Evolutionary conservation across 2,329 filamentous ascomycete genomes (phyloP).

Genomic region (Nigrospora oryzae): DNA sequence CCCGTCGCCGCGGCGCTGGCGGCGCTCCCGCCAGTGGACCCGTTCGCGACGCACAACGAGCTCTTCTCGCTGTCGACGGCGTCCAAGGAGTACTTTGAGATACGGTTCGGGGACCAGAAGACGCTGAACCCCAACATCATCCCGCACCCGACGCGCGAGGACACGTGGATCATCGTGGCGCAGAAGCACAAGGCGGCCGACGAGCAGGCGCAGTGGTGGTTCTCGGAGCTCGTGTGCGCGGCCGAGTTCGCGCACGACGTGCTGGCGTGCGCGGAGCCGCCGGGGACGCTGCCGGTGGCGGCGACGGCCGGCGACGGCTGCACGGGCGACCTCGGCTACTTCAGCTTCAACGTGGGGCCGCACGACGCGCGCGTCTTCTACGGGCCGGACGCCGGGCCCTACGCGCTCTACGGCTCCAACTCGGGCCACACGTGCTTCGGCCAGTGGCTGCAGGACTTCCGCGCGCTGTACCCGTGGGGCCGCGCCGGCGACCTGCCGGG

Average conservation of each 20-base stretch:
- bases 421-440: slow-evolving; percentile 47
- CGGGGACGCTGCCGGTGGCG: slow-evolving; percentile 34
- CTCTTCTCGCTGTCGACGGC: slow-evolving; percentile 37
- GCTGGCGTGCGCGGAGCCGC: slow-evolving; percentile 31
- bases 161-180: slow-evolving; percentile 43
- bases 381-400: slow-evolving; percentile 39
- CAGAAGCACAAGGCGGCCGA: slow-evolving; percentile 27
- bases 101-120: slow-evolving; percentile 32
- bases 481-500: slow-evolving; percentile 11
- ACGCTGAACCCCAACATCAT: slow-evolving; percentile 49
- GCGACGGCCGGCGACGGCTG: slow-evolving; percentile 33
- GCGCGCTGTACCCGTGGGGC: slow-evolving; percentile 35
- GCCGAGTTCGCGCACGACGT: slow-evolving; percentile 32
- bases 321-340: slow-evolving; percentile 29
- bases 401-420: slow-evolving; percentile 47
- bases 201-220: slow-evolving; percentile 19
- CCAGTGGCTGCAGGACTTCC: slow-evolving; percentile 46
- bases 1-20: no score
- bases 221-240: slow-evolving; percentile 38
- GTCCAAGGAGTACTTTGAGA: slow-evolving; percentile 37
- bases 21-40: neutral
- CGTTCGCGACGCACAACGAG: slow-evolving; percentile 19
- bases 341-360: slow-evolving; percentile 39
- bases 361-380: slow-evolving; percentile 52
- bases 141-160: slow-evolving; percentile 37